Conservation (phyloP, 2,329 filamentous ascomycete genomes). For the Fusarium tupiense region DNA sequence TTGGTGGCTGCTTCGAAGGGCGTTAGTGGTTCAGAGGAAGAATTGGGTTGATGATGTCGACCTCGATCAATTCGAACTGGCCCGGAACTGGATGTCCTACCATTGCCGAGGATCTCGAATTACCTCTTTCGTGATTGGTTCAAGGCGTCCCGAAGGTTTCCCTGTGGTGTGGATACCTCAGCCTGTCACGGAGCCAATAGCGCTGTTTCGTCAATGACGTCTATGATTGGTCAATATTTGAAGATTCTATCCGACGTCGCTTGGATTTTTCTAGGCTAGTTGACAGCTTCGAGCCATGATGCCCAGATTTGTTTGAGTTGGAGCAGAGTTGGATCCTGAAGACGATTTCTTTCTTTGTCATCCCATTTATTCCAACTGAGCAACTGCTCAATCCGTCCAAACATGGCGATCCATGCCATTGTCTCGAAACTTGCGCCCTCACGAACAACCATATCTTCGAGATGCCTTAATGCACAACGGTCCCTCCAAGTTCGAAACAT, state of each 20-base stretch:
- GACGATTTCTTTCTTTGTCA: not conserved
- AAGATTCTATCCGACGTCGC: conserved; percentile 26
- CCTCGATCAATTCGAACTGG: conserved; percentile 30
- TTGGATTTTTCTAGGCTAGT: conserved; percentile 40
- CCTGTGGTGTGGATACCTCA: conserved; percentile 40
- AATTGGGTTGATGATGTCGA: conserved; percentile 38
- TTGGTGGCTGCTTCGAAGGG: conserved; percentile 41
- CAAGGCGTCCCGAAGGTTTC: conserved; percentile 38
- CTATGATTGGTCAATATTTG: conserved; percentile 45
- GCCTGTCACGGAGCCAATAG: conserved; percentile 40
- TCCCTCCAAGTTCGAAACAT: conserved; percentile 49
- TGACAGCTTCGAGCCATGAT: conserved; percentile 27
- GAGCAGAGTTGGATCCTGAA: not conserved
- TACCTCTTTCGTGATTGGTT: conserved; percentile 57
- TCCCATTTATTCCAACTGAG: not conserved
- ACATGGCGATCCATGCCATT: conserved; percentile 44
- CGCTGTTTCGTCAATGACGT: conserved; percentile 20
- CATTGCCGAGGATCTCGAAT: conserved; percentile 65
- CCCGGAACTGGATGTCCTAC: conserved; percentile 35
- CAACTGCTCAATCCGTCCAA: not conserved
- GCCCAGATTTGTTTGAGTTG: conserved; percentile 9
- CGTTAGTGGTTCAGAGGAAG: conserved; percentile 14
- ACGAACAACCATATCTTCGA: conserved; percentile 37
- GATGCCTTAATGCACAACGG: conserved; percentile 37
- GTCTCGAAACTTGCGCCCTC: conserved; percentile 40